Conservation (phyloP, 139 green algal genomes). For the Chlamydomonas incerta region DNA sequence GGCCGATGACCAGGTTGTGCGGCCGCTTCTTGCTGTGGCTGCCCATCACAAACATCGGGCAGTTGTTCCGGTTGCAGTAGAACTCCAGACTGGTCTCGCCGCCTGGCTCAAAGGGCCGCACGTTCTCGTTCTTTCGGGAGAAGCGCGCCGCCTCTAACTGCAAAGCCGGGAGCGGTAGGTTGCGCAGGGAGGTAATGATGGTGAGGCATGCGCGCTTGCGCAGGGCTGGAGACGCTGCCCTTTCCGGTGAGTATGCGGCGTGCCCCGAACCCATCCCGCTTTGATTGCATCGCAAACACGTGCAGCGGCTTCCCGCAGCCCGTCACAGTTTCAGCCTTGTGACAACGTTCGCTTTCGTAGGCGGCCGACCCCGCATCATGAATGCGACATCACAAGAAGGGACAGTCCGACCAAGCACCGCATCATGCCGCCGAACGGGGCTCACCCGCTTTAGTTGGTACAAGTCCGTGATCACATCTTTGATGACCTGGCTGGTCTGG, state of each 20-base stretch:
- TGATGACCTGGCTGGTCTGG: slow-evolving; percentile 79
- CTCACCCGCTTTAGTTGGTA: slow-evolving; percentile 85
- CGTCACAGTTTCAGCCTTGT: too few relatives aligned
- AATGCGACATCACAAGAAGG: too few relatives aligned
- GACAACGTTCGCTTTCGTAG: too few relatives aligned
- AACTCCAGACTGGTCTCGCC: slow-evolving; percentile 86
- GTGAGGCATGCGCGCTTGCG: not conserved
- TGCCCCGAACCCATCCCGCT: too few relatives aligned
- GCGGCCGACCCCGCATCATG: too few relatives aligned
- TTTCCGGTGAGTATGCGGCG: too few relatives aligned
- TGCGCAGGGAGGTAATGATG: too few relatives aligned
- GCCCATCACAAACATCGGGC: slow-evolving; percentile 85
- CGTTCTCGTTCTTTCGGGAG: slow-evolving; percentile 85
- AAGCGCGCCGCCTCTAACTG: slow-evolving; percentile 80
- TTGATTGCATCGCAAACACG: too few relatives aligned
- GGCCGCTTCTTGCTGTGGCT: slow-evolving; percentile 96
- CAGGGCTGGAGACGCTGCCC: too few relatives aligned
- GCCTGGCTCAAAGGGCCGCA: slow-evolving; percentile 89
- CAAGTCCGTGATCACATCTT: slow-evolving; percentile 80
- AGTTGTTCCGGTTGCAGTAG: slow-evolving; percentile 74
- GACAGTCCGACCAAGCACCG: too few relatives aligned
- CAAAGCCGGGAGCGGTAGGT: not conserved
- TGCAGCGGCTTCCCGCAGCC: too few relatives aligned
- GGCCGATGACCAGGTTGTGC: slow-evolving; percentile 93
- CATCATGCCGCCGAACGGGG: too few relatives aligned